Evolutionary conservation across 2,329 filamentous ascomycete species (phyloP).

Genomic region (Didymella pinodella): DNA sequence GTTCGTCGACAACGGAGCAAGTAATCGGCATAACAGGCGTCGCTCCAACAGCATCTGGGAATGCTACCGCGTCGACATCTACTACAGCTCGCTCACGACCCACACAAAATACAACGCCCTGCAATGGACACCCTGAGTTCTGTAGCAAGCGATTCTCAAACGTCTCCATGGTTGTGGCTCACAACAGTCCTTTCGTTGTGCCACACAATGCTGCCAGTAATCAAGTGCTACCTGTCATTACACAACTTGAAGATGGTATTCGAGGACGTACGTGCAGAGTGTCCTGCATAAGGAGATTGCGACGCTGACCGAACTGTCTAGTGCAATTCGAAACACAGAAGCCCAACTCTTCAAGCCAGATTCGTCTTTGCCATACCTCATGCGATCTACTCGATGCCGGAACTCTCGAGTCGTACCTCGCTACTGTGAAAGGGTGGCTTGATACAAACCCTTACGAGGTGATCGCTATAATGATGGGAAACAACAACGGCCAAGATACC

Average conservation of each 20-base stretch:
- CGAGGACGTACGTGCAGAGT: constrained; percentile 42
- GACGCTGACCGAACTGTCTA: constrained; percentile 34
- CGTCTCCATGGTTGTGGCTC: constrained; percentile 47
- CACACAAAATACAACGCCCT: constrained; percentile 40
- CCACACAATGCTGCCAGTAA: constrained; percentile 46
- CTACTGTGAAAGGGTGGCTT: constrained; percentile 75
- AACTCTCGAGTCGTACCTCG: constrained; percentile 76
- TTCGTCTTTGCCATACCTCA: constrained; percentile 78
- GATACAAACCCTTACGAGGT: constrained; percentile 82
- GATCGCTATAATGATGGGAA: constrained; percentile 84
- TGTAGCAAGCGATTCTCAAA: constrained; percentile 47
- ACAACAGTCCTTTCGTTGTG: constrained; percentile 48
- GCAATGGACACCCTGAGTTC: constrained; percentile 49
- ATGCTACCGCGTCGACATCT: constrained; percentile 20
- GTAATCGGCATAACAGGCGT: constrained; percentile 33
- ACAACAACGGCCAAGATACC: constrained; percentile 61
- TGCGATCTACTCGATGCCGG: constrained; percentile 85
- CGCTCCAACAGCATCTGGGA: constrained; percentile 21
- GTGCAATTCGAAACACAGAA: constrained; percentile 68
- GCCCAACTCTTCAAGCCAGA: constrained; percentile 65
- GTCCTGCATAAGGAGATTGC: neutral
- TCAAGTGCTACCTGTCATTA: constrained; percentile 37
- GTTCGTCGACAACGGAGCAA: constrained; percentile 20
- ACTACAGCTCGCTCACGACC: constrained; percentile 23
- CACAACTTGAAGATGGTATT: constrained; percentile 47